Conservation (phyloP, 176 grass and related monocot species). For the Tillandsia fasciculata region DNA sequence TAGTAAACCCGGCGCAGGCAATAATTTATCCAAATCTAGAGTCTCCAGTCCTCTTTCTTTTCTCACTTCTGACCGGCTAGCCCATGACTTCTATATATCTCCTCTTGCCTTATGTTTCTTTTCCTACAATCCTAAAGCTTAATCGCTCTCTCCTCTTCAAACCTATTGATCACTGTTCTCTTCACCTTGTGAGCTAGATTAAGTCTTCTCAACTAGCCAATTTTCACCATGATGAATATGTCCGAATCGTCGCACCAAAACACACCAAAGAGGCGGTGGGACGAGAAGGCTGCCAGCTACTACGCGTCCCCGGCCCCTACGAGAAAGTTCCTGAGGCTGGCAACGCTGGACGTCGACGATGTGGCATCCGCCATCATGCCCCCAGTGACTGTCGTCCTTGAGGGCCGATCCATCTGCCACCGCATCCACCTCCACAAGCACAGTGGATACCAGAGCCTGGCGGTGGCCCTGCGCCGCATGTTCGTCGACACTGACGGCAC, state of each 20-base stretch:
- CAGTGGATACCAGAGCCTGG: slow-evolving; percentile 59
- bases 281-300: background rate
- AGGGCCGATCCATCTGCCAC: slow-evolving; percentile 81
- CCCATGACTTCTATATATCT: too few relatives aligned
- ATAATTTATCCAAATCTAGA: background rate
- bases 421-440: slow-evolving; percentile 57
- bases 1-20: too few relatives aligned
- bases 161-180: background rate
- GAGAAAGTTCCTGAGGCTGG: slow-evolving; percentile 44
- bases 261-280: slow-evolving; percentile 23
- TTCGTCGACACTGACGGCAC: slow-evolving; percentile 39
- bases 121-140: slow-evolving; percentile 11
- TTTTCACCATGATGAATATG: background rate
- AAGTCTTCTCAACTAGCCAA: too few relatives aligned
- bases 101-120: background rate
- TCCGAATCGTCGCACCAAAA: background rate
- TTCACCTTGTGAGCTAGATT: background rate
- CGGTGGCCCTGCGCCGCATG: slow-evolving; percentile 46
- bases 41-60: background rate
- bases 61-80: slow-evolving; percentile 31
- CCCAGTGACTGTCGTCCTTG: slow-evolving; percentile 71
- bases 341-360: slow-evolving; percentile 26
- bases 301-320: background rate
- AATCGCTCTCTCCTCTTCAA: background rate
- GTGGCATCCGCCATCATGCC: slow-evolving; percentile 46